Conservation (phyloP, 140 eudicot species). For the Senecio squalidus region DNA sequence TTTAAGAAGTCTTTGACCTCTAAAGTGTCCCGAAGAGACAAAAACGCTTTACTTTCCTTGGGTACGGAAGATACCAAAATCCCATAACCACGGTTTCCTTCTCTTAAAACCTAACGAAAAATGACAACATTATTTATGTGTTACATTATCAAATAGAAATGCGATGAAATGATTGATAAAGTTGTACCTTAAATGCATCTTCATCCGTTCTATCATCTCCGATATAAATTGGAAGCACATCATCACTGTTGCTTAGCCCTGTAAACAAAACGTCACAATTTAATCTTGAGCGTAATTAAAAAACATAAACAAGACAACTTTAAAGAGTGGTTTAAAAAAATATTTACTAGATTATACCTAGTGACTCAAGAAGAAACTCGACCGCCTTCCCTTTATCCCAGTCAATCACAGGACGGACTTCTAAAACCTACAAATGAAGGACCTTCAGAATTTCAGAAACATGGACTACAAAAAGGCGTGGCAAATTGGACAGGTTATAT, state of each 20-base stretch:
- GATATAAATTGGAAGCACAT: constrained; percentile 76
- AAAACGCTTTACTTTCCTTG: constrained; percentile 76
- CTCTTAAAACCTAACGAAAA: constrained; percentile 46
- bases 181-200: constrained; percentile 88
- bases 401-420: constrained; percentile 87
- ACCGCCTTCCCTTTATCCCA: constrained; percentile 98
- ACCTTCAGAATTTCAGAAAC: not conserved
- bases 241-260: constrained; percentile 54
- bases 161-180: not conserved
- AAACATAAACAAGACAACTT: no score
- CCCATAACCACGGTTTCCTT: constrained; percentile 70
- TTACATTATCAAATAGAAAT: not conserved
- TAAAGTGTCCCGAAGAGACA: constrained; percentile 69
- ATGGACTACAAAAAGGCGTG: not conserved
- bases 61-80: constrained; percentile 69
- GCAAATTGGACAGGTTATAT: not conserved
- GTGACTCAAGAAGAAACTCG: constrained; percentile 76
- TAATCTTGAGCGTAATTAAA: not conserved
- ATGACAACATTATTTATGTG: constrained; percentile 4
- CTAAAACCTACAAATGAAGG: constrained; percentile 64
- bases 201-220: constrained; percentile 96
- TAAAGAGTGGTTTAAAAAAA: not conserved
- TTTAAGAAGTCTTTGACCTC: constrained; percentile 70
- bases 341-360: constrained; percentile 45
- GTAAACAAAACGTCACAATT: not conserved